These are phyloP conservation scores for Pichia rugopelliculosa DNA, from an alignment of 805 yeast genomes.

Conservation along the genomic window DNA sequence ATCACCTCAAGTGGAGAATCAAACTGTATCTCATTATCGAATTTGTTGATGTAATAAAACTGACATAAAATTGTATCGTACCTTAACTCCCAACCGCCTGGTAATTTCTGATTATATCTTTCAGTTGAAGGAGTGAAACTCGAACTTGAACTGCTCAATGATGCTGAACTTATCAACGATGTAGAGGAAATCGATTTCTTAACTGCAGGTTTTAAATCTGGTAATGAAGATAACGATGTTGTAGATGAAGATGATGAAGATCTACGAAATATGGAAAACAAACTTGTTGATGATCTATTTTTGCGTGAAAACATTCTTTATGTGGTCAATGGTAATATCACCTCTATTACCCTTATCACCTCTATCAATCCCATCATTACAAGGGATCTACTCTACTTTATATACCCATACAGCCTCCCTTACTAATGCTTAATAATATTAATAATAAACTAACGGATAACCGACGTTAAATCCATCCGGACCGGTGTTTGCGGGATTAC, in stretches of 20 bases:
- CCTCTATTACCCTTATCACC: too few relatives aligned
- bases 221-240: neutral
- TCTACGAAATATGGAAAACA: neutral
- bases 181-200: neutral
- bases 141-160: neutral
- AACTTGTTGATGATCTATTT: neutral
- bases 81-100: conserved; percentile 30
- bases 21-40: conserved; percentile 31
- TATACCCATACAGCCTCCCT: too few relatives aligned
- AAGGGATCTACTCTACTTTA: too few relatives aligned
- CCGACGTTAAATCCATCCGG: too few relatives aligned
- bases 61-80: conserved; percentile 33
- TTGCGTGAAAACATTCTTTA: too few relatives aligned
- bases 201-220: neutral
- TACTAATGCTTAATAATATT: too few relatives aligned
- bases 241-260: neutral
- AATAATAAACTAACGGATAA: too few relatives aligned
- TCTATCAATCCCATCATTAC: too few relatives aligned
- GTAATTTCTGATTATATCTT: conserved; percentile 7
- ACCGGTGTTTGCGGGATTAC: too few relatives aligned
- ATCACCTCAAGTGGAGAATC: conserved; percentile 40
- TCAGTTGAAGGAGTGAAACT: neutral
- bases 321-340: too few relatives aligned
- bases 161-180: neutral
- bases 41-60: conserved; percentile 33